These are phyloP conservation scores for Apiospora arundinis DNA, from an alignment of 2,329 filamentous ascomycete genomes.

Conservation along the genomic window DNA sequence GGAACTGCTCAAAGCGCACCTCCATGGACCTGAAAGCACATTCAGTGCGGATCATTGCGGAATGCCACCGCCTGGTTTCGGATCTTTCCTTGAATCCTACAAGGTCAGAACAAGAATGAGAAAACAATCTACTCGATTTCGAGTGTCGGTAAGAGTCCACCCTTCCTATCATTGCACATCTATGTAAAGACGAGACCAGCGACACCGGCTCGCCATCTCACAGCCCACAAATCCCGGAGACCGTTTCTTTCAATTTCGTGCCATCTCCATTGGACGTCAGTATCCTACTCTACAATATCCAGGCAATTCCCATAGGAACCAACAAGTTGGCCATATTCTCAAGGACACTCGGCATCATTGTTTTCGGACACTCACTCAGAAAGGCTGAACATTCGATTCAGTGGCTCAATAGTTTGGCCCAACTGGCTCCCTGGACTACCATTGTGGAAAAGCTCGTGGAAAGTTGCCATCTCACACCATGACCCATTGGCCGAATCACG, in stretches of 20 bases:
- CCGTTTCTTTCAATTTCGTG: neutral
- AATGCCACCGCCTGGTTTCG: neutral
- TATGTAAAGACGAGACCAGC: constrained; percentile 4
- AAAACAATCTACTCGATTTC: constrained; percentile 2
- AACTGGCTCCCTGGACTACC: neutral
- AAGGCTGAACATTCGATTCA: neutral
- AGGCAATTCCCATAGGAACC: neutral
- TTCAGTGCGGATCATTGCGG: constrained; percentile 2
- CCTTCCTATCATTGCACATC: neutral
- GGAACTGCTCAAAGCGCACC: constrained; percentile 5
- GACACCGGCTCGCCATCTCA: constrained; percentile 1
- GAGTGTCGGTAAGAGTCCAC: constrained; percentile 15
- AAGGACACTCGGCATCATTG: neutral
- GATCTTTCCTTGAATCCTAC: neutral
- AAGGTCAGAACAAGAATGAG: neutral
- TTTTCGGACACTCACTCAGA: neutral
- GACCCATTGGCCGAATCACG: neutral
- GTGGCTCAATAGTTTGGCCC: constrained; percentile 16
- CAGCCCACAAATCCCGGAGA: neutral
- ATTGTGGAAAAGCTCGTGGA: constrained; percentile 9
- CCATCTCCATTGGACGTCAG: neutral
- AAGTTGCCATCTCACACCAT: neutral
- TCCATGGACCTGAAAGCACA: constrained; percentile 2
- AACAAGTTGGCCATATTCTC: neutral
- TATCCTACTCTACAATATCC: neutral